Conservation (phyloP, 2,329 filamentous ascomycete genomes). For the Samsoniella hepiali region DNA sequence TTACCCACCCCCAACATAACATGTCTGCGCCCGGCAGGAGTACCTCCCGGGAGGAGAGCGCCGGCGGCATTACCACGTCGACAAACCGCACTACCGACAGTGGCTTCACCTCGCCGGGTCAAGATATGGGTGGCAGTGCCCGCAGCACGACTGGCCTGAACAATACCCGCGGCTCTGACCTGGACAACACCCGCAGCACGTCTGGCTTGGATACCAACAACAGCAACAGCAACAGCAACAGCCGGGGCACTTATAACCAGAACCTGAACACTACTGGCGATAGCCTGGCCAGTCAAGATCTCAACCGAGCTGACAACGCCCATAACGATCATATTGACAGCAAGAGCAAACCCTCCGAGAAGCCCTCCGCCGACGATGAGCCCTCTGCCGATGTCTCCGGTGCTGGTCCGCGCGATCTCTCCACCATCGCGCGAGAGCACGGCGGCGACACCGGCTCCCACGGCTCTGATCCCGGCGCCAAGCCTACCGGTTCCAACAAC, state of each 20-base stretch:
- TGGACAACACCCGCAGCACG: neutral
- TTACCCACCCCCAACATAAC: slow-evolving; percentile 4
- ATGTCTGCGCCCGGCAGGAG: neutral
- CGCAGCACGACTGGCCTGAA: neutral
- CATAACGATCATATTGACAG: neutral
- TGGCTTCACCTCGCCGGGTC: slow-evolving; percentile 7
- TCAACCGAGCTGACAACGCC: neutral
- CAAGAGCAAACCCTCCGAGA: slow-evolving; percentile 10
- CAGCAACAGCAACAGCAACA: too few species aligned
- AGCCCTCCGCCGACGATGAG: slow-evolving; percentile 29
- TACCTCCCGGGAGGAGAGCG: neutral
- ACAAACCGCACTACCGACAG: slow-evolving; percentile 14
- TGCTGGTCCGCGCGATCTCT: slow-evolving; percentile 43
- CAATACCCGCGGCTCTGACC: neutral
- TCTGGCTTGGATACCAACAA: too few species aligned
- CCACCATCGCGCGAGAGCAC: slow-evolving; percentile 33
- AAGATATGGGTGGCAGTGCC: slow-evolving; percentile 4
- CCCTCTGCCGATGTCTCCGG: slow-evolving; percentile 36
- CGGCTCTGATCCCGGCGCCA: slow-evolving; percentile 16
- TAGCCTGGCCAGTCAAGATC: neutral
- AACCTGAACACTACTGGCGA: neutral
- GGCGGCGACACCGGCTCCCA: slow-evolving; percentile 33
- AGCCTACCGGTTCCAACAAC: slow-evolving; percentile 22
- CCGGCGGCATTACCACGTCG: slow-evolving; percentile 4
- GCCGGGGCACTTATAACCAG: neutral